Base-by-base conservation (phyloP, 2,329 filamentous ascomycete species). In the Claviceps sp. region DNA sequence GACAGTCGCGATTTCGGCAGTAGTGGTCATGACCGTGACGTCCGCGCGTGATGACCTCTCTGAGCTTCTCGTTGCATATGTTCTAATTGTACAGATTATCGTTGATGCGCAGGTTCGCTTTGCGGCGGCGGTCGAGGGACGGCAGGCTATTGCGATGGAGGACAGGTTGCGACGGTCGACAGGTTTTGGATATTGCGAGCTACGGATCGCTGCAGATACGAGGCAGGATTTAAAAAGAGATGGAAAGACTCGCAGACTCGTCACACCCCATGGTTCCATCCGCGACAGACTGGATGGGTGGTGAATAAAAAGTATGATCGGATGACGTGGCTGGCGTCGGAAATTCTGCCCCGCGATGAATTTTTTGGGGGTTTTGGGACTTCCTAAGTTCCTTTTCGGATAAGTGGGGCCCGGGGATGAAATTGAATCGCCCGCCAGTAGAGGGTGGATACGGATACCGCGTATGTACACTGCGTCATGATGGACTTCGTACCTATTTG, bases 1-100 rank as follows among this genome's bases (percentile, higher is more conserved):
- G 54, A 85, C 86, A 18, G 84, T 85, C 55, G 91, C 67, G 60
- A 97, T 70, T 65, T 94, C 84, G 52, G 90, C 74, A 60, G 74
- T 81, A 63, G 77, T 84, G 59, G 82, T 76, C 90, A 95, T 95
- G 56, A 58, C 65, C 52, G 50, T 54, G 11, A 52, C 5, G 37
- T 50, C 50, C 34, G 16, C 1, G 46, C 47, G 47, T 8, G 9
- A 34, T 34, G 30, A 34, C 47, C 34, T 47, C 26, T 44, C 5
- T 2, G 1, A 13, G n/a, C n/a, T 46, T 18, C 26, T 8, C 14
- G 7, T 13, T 14, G 16, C 20, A 46, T 40, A 49, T 22, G 48
- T 26, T 48, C 45, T 42, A 37, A 26, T 7, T 9, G 43, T 8
- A 24, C 13, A 5, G 24, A 22, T 6, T 26, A 11, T 13, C 9